Evolutionary conservation across 2,329 filamentous ascomycete genomes (phyloP).

Genomic region (Cryoendolithus antarcticus): DNA sequence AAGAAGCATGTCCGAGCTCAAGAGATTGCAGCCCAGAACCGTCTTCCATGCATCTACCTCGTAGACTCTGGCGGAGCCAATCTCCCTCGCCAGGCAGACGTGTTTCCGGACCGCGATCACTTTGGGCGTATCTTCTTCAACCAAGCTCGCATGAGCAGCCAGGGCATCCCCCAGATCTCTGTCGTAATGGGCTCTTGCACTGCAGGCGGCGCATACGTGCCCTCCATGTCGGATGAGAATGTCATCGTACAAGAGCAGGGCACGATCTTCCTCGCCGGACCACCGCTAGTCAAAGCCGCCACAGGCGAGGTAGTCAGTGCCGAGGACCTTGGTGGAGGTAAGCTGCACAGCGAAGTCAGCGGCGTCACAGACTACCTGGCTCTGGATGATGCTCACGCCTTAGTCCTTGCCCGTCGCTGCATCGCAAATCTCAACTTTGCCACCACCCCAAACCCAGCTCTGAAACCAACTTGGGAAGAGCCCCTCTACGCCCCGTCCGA

Average conservation of each 20-base stretch:
- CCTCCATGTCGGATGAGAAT: slow-evolving; percentile 92
- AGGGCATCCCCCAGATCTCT: slow-evolving; percentile 82
- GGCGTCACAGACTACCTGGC: slow-evolving; percentile 93
- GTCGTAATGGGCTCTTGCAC: slow-evolving; percentile 98
- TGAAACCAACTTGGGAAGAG: slow-evolving; percentile 45
- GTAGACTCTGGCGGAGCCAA: slow-evolving; percentile 95
- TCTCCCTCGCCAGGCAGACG: slow-evolving; percentile 85
- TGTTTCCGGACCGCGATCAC: slow-evolving; percentile 89
- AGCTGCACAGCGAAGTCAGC: slow-evolving; percentile 78
- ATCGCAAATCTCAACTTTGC: slow-evolving; percentile 88
- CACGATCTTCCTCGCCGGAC: slow-evolving; percentile 94
- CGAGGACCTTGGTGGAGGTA: slow-evolving; percentile 82
- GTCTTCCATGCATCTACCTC: slow-evolving; percentile 76
- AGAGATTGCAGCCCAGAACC: slow-evolving; percentile 80
- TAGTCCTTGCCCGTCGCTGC: slow-evolving; percentile 72
- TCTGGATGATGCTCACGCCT: slow-evolving; percentile 83
- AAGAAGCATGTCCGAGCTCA: slow-evolving; percentile 95
- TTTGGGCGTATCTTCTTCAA: slow-evolving; percentile 98
- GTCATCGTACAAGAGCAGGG: slow-evolving; percentile 94
- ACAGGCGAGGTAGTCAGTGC: slow-evolving; percentile 85
- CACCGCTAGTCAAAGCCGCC: slow-evolving; percentile 87
- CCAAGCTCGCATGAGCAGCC: slow-evolving; percentile 81
- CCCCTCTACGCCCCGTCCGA: slow-evolving; percentile 71
- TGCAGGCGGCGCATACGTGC: slow-evolving; percentile 88
- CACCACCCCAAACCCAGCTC: slow-evolving; percentile 26